Conservation (phyloP, 768 basidiomycete genomes). For the Fomitopsis serialis region DNA sequence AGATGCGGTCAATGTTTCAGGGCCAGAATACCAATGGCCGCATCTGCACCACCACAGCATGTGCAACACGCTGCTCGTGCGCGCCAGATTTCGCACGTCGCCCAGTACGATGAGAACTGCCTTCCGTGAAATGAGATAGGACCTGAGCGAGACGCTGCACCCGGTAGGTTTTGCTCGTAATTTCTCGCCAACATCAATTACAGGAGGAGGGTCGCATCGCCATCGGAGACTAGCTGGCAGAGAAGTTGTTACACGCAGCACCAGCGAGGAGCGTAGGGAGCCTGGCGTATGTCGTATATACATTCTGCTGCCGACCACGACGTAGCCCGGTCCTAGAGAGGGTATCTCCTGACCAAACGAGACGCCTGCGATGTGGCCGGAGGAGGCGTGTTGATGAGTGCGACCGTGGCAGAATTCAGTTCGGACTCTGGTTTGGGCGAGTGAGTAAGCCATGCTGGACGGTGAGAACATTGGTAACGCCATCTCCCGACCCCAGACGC, state of each 20-base stretch:
- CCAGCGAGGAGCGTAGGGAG: neutral
- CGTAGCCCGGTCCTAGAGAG: no score
- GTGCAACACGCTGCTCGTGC: constrained; percentile 1
- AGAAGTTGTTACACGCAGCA: neutral
- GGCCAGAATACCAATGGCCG: neutral
- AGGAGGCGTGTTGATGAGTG: no score
- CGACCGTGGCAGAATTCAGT: no score
- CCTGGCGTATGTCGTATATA: no score
- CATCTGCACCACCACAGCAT: neutral
- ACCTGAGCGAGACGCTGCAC: neutral
- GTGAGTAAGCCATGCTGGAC: no score
- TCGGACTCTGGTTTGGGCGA: no score
- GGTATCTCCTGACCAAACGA: no score
- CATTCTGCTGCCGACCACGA: no score
- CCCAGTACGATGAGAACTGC: neutral
- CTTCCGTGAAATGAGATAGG: neutral
- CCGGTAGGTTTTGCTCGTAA: neutral
- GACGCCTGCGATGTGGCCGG: no score
- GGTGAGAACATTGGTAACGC: no score
- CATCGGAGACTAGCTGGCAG: neutral
- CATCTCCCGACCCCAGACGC: no score
- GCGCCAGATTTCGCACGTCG: neutral
- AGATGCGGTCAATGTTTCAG: neutral
- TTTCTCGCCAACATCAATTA: neutral
- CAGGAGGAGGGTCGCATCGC: neutral